phyloP scores from a whole-genome alignment of 139 green algal genomes.

The Picochlorum sp. region DNA sequence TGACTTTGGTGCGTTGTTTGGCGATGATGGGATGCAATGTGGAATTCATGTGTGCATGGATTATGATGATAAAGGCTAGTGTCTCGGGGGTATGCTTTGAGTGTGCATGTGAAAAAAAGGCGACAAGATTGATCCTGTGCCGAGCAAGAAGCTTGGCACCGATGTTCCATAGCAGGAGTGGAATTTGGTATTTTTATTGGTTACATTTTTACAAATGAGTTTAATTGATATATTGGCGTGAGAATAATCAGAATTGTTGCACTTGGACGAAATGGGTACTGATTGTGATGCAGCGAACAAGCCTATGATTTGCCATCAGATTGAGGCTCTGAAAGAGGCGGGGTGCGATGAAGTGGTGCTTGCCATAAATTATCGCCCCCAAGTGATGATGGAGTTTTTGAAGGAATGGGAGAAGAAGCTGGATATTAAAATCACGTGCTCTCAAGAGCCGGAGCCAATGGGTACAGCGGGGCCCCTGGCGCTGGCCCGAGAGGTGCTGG shows the following conservation, averaged over 20 bases:
- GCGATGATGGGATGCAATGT: not conserved
- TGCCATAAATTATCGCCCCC: slow-evolving; percentile 92
- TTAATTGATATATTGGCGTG: too few species aligned
- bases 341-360: slow-evolving; percentile 90
- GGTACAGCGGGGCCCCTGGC: slow-evolving; percentile 90
- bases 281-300: slow-evolving; percentile 83
- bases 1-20: slow-evolving; percentile 58
- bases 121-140: too few species aligned
- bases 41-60: not conserved
- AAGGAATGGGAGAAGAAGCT: slow-evolving; percentile 93
- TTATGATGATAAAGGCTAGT: too few species aligned
- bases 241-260: not conserved
- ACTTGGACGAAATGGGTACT: not conserved
- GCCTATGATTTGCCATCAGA: slow-evolving; percentile 98
- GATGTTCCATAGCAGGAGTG: too few species aligned
- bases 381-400: slow-evolving; percentile 91
- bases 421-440: slow-evolving; percentile 87
- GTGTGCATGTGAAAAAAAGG: too few species aligned
- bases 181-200: too few species aligned
- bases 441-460: slow-evolving; percentile 94
- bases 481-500: slow-evolving; percentile 74
- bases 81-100: not conserved
- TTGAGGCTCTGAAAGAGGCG: slow-evolving; percentile 83
- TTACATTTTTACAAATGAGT: too few species aligned
- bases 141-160: too few species aligned